phyloP scores from a whole-genome alignment of 2,329 filamentous ascomycete species.

The Pyricularia sp. region DNA sequence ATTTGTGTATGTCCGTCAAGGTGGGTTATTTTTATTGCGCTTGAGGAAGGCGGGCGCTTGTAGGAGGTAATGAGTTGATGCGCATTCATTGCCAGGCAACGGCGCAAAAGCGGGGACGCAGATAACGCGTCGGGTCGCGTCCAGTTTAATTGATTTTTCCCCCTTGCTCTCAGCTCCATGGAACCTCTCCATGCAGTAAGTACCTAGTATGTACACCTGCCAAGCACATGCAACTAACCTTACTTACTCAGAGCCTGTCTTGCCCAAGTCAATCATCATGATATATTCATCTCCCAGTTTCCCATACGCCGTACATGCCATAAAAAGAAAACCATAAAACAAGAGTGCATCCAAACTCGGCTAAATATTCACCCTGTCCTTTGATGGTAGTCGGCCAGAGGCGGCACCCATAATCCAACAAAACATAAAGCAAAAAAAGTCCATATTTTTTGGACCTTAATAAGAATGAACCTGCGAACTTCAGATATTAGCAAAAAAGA shows the following conservation, averaged over 20 bases:
- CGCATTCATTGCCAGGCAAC: neutral
- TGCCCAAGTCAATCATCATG: neutral
- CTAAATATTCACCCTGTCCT: neutral
- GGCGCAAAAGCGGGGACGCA: neutral
- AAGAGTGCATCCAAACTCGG: neutral
- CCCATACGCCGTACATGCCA: neutral
- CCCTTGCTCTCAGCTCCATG: neutral
- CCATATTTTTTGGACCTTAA: neutral
- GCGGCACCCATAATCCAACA: neutral
- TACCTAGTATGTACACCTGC: neutral
- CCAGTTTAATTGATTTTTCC: conserved; percentile 9
- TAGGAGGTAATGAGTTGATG: neutral
- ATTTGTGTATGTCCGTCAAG: neutral
- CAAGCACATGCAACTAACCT: neutral
- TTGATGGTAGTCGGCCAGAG: neutral
- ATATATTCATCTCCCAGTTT: neutral
- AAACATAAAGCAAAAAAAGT: neutral
- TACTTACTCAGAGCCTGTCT: neutral
- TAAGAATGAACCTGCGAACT: conserved; percentile 5
- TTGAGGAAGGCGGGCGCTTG: neutral
- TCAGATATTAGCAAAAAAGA: neutral
- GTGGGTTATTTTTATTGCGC: neutral
- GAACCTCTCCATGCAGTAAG: neutral
- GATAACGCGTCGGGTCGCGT: conserved; percentile 14
- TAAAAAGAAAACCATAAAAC: neutral